phyloP scores from a whole-genome alignment of 306 rosid species.

The Quercus alba region DNA sequence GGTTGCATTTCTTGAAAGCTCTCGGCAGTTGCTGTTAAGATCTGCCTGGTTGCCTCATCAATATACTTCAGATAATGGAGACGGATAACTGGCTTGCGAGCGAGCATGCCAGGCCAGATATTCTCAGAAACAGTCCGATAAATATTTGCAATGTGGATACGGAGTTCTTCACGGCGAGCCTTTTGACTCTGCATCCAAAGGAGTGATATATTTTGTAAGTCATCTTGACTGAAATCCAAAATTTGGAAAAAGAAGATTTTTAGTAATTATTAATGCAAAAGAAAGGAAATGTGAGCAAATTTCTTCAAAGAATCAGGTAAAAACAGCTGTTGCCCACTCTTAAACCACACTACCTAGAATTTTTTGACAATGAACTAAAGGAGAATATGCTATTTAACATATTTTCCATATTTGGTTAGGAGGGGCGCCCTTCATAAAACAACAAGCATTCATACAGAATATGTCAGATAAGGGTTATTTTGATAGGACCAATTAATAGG shows the following conservation, averaged over 20 bases:
- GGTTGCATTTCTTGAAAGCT: slow-evolving; percentile 95
- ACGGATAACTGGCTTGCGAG: slow-evolving; percentile 79
- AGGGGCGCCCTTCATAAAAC: not conserved
- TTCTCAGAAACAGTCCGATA: slow-evolving; percentile 92
- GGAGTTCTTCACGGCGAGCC: slow-evolving; percentile 95
- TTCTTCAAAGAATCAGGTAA: not conserved
- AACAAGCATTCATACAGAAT: not conserved
- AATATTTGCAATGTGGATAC: slow-evolving; percentile 87
- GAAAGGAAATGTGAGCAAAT: not conserved
- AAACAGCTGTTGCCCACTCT: not conserved
- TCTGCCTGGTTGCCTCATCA: slow-evolving; percentile 73
- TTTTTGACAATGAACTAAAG: not conserved
- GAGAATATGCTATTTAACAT: not conserved
- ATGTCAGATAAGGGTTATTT: not conserved
- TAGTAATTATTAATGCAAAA: slow-evolving; percentile 3
- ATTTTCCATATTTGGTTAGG: not conserved
- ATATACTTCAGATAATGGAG: slow-evolving; percentile 89
- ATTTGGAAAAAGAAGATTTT: slow-evolving; percentile 9
- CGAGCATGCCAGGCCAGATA: slow-evolving; percentile 96
- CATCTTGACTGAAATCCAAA: slow-evolving; percentile 20
- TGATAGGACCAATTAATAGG: not conserved
- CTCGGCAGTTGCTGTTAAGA: slow-evolving; percentile 63
- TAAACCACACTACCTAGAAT: not conserved
- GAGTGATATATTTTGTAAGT: slow-evolving; percentile 22
- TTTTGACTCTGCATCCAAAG: slow-evolving; percentile 72